A percentile compares a stretch with the other conserved stretches of the same genome.
phyloP scores from a whole-genome alignment of 108 stramenopile species.

The Aurantiochytrium sp. region DNA sequence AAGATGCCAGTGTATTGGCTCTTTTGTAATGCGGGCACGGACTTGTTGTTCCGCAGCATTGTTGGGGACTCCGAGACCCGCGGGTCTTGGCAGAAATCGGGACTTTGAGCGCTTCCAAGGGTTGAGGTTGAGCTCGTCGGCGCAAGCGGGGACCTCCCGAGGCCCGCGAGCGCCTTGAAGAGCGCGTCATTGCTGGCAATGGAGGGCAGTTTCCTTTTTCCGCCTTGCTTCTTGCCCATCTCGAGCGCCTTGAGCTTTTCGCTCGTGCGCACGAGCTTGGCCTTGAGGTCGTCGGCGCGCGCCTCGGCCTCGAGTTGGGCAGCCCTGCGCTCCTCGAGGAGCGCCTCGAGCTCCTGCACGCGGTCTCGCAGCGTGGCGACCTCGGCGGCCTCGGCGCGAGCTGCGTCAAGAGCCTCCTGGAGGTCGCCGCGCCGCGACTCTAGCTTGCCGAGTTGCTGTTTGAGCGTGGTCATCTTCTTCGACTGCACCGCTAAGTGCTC shows the following conservation, averaged over 20 bases:
- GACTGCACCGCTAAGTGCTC: not conserved
- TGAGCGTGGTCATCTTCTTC: not conserved
- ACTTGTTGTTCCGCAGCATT: not conserved
- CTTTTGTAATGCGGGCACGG: not conserved
- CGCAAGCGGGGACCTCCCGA: not conserved
- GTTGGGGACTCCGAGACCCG: too few relatives aligned
- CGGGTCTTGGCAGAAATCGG: too few relatives aligned
- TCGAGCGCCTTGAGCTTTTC: not conserved
- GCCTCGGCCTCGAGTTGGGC: not conserved
- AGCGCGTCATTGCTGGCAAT: not conserved
- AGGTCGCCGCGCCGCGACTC: not conserved
- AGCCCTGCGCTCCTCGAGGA: not conserved
- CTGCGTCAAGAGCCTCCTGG: not conserved
- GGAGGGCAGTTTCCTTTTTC: not conserved
- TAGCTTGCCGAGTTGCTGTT: not conserved
- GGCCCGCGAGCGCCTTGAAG: not conserved
- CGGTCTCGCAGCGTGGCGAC: not conserved
- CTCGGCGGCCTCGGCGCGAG: not conserved
- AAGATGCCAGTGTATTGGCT: not conserved
- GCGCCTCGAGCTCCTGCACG: not conserved
- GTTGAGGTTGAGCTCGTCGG: not conserved
- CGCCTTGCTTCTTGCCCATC: not conserved
- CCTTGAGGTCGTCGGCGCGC: not conserved
- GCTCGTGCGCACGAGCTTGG: not conserved
- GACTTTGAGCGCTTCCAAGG: too few relatives aligned